Conservation (phyloP, 2,329 filamentous ascomycete genomes). For the Didymellaceae sp. region DNA sequence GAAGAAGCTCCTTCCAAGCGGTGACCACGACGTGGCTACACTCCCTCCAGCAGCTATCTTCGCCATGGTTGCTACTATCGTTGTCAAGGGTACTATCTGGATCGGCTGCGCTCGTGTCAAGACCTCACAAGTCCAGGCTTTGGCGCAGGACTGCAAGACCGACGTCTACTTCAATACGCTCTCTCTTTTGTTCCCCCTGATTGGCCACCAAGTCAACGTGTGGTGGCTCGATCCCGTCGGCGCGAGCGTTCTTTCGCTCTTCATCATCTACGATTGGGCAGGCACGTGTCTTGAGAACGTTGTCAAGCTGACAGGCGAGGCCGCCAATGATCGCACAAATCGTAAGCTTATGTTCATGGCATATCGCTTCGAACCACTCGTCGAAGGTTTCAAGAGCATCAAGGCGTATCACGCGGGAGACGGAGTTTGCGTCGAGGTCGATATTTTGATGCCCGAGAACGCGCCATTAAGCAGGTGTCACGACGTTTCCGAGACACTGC, state of each 20-base stretch:
- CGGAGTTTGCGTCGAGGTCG: slow-evolving; percentile 68
- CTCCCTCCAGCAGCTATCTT: slow-evolving; percentile 62
- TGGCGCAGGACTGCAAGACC: slow-evolving; percentile 67
- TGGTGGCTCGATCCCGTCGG: slow-evolving; percentile 74
- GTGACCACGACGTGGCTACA: slow-evolving; percentile 56
- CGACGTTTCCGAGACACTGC: slow-evolving; percentile 67
- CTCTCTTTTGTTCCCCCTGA: slow-evolving; percentile 66
- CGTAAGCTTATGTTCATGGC: slow-evolving; percentile 67
- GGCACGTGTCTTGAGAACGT: slow-evolving; percentile 67
- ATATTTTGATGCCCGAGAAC: slow-evolving; percentile 63
- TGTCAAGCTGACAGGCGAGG: slow-evolving; percentile 64
- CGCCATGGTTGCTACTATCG: slow-evolving; percentile 64
- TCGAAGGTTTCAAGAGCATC: slow-evolving; percentile 61
- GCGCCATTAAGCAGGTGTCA: slow-evolving; percentile 61
- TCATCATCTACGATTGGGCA: slow-evolving; percentile 74
- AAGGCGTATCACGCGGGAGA: slow-evolving; percentile 68
- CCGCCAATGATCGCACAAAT: slow-evolving; percentile 58
- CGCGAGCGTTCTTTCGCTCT: slow-evolving; percentile 67
- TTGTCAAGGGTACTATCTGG: slow-evolving; percentile 67
- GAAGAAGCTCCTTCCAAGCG: slow-evolving; percentile 61
- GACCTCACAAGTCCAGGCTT: slow-evolving; percentile 68
- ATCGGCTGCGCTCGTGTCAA: slow-evolving; percentile 66
- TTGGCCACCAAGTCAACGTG: slow-evolving; percentile 63
- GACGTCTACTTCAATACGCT: slow-evolving; percentile 70
- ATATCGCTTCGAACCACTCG: slow-evolving; percentile 62